These are phyloP conservation scores for Ascosphaera aggregata DNA, from an alignment of 2,329 filamentous ascomycete genomes.

Conservation along the genomic window DNA sequence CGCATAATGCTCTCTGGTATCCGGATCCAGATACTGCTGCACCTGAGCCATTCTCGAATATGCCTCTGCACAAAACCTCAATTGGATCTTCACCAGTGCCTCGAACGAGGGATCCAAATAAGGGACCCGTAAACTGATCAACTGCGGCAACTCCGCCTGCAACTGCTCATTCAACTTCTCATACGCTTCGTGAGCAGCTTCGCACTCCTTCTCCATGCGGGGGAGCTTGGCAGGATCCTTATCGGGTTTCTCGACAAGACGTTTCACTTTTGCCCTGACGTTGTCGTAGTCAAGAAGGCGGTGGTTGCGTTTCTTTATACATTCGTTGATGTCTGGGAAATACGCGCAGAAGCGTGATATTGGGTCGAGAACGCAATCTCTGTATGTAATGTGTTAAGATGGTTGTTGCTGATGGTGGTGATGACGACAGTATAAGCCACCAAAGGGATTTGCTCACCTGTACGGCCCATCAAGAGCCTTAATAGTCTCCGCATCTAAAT, in stretches of 20 bases:
- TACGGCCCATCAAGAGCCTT: constrained; percentile 95
- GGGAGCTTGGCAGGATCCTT: constrained; percentile 95
- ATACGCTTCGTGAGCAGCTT: constrained; percentile 81
- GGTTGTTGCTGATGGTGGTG: neutral
- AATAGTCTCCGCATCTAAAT: constrained; percentile 93
- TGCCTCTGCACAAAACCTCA: constrained; percentile 92
- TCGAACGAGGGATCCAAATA: constrained; percentile 96
- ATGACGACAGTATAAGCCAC: no score
- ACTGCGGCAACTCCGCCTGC: constrained; percentile 72
- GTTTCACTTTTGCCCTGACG: constrained; percentile 88
- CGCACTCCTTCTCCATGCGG: constrained; percentile 84
- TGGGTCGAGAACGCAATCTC: constrained; percentile 81
- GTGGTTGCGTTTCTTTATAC: constrained; percentile 97
- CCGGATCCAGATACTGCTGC: constrained; percentile 89
- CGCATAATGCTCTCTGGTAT: constrained; percentile 90
- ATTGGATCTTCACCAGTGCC: constrained; percentile 93
- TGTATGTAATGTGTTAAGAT: constrained; percentile 13
- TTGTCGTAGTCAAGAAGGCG: constrained; percentile 97
- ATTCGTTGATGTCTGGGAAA: constrained; percentile 97
- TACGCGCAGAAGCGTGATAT: constrained; percentile 94
- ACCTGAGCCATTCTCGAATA: constrained; percentile 98
- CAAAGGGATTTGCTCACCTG: constrained; percentile 26
- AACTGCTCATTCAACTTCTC: constrained; percentile 95
- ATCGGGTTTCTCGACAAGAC: constrained; percentile 91
- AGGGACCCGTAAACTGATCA: constrained; percentile 89